A percentile compares a stretch with the other conserved stretches of the same genome.
phyloP scores from a whole-genome alignment of 331 rosid species.

The Rosa hybrid region DNA sequence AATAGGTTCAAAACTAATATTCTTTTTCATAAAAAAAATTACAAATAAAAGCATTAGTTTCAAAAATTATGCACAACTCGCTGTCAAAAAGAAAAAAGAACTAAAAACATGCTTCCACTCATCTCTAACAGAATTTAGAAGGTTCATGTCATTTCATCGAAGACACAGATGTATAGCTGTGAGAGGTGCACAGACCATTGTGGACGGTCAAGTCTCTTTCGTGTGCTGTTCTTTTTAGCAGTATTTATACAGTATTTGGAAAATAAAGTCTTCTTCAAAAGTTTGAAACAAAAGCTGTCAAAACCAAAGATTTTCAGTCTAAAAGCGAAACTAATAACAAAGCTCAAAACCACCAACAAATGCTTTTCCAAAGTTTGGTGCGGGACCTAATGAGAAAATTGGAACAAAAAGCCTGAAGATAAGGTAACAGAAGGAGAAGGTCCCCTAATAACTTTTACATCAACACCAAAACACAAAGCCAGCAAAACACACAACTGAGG shows the following conservation, averaged over 20 bases:
- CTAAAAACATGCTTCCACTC: neutral
- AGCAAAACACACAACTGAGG: neutral
- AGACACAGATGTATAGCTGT: neutral
- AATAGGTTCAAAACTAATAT: neutral
- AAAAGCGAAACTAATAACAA: neutral
- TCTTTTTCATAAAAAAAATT: neutral
- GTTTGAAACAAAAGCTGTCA: conserved; percentile 7
- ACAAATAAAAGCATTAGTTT: neutral
- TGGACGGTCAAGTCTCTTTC: neutral
- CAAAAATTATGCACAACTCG: neutral
- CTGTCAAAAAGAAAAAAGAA: neutral
- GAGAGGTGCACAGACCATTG: neutral
- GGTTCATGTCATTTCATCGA: neutral
- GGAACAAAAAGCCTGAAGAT: conserved; percentile 22
- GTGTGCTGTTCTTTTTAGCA: neutral
- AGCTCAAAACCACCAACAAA: neutral
- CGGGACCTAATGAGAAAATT: neutral
- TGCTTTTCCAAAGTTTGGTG: neutral
- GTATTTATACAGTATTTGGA: neutral
- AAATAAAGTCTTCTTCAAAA: neutral
- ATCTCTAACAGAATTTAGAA: neutral
- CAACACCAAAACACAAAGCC: conserved; percentile 26
- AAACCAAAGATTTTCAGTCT: neutral
- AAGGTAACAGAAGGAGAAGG: conserved; percentile 23
- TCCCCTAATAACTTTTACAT: conserved; percentile 1